Evolutionary conservation across 164 flowering plant species (phyloP), one percentile per base, ranked within the genome.

Genomic region (Liriodendron chinense): DNA sequence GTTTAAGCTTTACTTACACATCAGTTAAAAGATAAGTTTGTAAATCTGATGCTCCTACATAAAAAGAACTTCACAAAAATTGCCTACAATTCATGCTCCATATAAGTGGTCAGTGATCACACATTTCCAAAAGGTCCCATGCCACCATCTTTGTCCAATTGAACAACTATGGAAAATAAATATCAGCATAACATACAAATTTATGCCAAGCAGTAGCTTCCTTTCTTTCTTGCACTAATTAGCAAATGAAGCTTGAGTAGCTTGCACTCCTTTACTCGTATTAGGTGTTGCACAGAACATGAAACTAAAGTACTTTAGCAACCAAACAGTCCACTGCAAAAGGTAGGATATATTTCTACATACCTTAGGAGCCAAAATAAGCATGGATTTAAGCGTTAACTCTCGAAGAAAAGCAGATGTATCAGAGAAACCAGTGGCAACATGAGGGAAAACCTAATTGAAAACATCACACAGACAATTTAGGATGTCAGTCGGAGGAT

Each of bases 341-440:
- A 22, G 70, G 67, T 72, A 71, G 47, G 1, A 65, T 23, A 49
- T 18, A 14, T 22, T 25, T 34, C 7, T 26, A 62, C 79, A 76
- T 84, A 96, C 99, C 97, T 96, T 96, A 12, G 99, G 98, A 68
- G 98, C 98, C 78, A 96, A 84, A 70, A 94, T 84, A 74, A 96
- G 98, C 94, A 96, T 92, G 23, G 99, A 93, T 76, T 94, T 96
- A 3, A 96, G 96, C 49, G 99, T 96, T 85, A 96, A 81, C 77
- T 96, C 98, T 64, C 99, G 89, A 53, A 96, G 94, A 82, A 91
- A 90, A 73, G 98, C 96, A 65, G 98, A 92, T 71, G 98, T 86
- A 79, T 96, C 99, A 24, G 94, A 85, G 75, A 96, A 94, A 59
- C 99, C 99, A 76, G 91, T 89, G 48, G 98, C 94, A 72, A 96